phyloP scores from a whole-genome alignment of 2,329 filamentous ascomycete species.

The Dactylonectria macrodidyma region DNA sequence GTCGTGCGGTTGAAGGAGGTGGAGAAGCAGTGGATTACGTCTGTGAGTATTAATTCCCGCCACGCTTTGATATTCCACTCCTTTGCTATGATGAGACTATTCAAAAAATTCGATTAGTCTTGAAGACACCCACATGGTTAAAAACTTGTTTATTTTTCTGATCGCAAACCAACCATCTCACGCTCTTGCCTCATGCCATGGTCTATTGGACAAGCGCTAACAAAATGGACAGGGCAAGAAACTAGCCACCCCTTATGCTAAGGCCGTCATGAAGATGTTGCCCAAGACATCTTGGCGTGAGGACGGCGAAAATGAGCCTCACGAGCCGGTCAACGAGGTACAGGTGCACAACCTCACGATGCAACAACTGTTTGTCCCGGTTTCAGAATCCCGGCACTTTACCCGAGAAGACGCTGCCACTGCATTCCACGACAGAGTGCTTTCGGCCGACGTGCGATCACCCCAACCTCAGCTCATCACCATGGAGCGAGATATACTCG shows the following conservation, averaged over 20 bases:
- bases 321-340: slow-evolving; percentile 76
- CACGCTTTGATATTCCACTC: slow-evolving; percentile 13
- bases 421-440: slow-evolving; percentile 73
- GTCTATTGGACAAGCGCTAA: slow-evolving; percentile 40
- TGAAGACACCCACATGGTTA: slow-evolving; percentile 96
- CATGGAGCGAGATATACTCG: slow-evolving; percentile 65
- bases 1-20: slow-evolving; percentile 89
- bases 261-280: slow-evolving; percentile 84
- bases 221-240: slow-evolving; percentile 75
- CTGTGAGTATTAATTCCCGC: slow-evolving; percentile 72
- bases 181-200: slow-evolving; percentile 11
- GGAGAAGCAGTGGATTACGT: slow-evolving; percentile 81
- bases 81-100: slow-evolving; percentile 70
- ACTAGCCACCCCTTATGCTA: slow-evolving; percentile 82
- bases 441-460: slow-evolving; percentile 73
- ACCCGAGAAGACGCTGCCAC: slow-evolving; percentile 76
- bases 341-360: slow-evolving; percentile 73
- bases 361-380: slow-evolving; percentile 76
- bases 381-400: slow-evolving; percentile 74
- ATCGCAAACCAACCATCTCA: slow-evolving; percentile 31
- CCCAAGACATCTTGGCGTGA: slow-evolving; percentile 75
- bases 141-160: slow-evolving; percentile 61
- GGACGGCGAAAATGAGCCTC: slow-evolving; percentile 62
- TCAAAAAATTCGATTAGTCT: slow-evolving; percentile 97
- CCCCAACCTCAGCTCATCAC: slow-evolving; percentile 74